Conservation (phyloP, 1,284 basidiomycete species). For the Vanrija humicola region DNA sequence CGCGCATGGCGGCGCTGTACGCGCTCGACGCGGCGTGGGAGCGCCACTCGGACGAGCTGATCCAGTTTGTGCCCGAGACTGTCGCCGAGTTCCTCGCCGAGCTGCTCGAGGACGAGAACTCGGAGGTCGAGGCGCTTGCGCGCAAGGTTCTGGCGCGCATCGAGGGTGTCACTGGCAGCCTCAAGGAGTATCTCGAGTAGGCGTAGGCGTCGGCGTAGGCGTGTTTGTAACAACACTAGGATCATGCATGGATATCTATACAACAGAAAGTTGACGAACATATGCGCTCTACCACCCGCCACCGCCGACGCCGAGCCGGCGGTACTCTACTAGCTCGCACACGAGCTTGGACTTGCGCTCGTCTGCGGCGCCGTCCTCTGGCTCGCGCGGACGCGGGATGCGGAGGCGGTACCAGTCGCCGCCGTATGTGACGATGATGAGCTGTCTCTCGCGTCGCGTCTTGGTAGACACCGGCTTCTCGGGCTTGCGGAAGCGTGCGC, state of each 20-base stretch:
- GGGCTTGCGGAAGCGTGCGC: background rate
- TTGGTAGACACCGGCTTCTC: background rate
- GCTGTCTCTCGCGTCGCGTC: slow-evolving; percentile 60
- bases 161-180: slow-evolving; percentile 49
- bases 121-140: slow-evolving; percentile 47
- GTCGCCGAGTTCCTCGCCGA: slow-evolving; percentile 53
- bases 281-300: slow-evolving; percentile 31
- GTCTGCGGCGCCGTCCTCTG: slow-evolving; percentile 8
- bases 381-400: slow-evolving; percentile 53
- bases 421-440: slow-evolving; percentile 77
- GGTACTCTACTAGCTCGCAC: slow-evolving; percentile 44
- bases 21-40: slow-evolving; percentile 72
- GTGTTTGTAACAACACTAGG: background rate
- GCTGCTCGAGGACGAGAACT: slow-evolving; percentile 52
- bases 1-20: slow-evolving; percentile 66
- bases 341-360: slow-evolving; percentile 10
- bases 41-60: slow-evolving; percentile 57
- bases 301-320: slow-evolving; percentile 40
- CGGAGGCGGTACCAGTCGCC: slow-evolving; percentile 90
- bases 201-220: background rate
- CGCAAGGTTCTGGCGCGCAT: slow-evolving; percentile 49
- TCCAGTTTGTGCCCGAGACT: slow-evolving; percentile 54
- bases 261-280: background rate
- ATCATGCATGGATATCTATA: background rate
- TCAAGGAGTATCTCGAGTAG: slow-evolving; percentile 48